phyloP scores from a whole-genome alignment of 2,329 filamentous ascomycete species.

The Chrysoporthe austroafricana region DNA sequence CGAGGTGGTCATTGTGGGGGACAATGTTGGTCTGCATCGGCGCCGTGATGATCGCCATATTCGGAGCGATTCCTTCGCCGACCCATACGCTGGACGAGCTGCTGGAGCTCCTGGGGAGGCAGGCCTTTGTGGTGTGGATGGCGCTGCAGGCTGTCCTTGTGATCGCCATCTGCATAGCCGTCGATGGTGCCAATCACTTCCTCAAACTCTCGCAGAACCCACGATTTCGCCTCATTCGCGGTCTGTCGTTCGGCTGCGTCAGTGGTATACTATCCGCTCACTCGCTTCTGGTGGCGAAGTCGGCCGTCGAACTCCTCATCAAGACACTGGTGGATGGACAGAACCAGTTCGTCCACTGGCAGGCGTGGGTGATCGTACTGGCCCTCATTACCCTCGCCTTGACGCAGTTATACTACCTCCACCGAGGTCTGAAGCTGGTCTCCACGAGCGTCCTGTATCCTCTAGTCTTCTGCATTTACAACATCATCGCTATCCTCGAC shows the following conservation, averaged over 20 bases:
- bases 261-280: slow-evolving; percentile 94
- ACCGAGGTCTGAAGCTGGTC: slow-evolving; percentile 89
- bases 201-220: slow-evolving; percentile 61
- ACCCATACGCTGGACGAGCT: slow-evolving; percentile 87
- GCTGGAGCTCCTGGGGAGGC: slow-evolving; percentile 71
- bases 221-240: slow-evolving; percentile 75
- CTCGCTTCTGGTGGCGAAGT: slow-evolving; percentile 90
- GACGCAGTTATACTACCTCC: slow-evolving; percentile 92
- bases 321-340: slow-evolving; percentile 79
- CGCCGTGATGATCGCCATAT: slow-evolving; percentile 89
- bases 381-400: slow-evolving; percentile 81
- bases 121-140: slow-evolving; percentile 89
- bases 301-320: slow-evolving; percentile 91
- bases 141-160: slow-evolving; percentile 76
- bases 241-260: slow-evolving; percentile 85
- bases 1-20: slow-evolving; percentile 86
- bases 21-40: slow-evolving; percentile 86
- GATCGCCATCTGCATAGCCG: slow-evolving; percentile 65
- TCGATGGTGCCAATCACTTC: slow-evolving; percentile 58
- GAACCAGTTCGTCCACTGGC: slow-evolving; percentile 95
- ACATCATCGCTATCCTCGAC: slow-evolving; percentile 97
- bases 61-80: slow-evolving; percentile 91
- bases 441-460: slow-evolving; percentile 96
- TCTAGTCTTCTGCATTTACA: slow-evolving; percentile 97
- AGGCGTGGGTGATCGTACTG: slow-evolving; percentile 89